Evolutionary conservation across 805 yeast genomes (phyloP).

Genomic region (Wickerhamiella australiensis): DNA sequence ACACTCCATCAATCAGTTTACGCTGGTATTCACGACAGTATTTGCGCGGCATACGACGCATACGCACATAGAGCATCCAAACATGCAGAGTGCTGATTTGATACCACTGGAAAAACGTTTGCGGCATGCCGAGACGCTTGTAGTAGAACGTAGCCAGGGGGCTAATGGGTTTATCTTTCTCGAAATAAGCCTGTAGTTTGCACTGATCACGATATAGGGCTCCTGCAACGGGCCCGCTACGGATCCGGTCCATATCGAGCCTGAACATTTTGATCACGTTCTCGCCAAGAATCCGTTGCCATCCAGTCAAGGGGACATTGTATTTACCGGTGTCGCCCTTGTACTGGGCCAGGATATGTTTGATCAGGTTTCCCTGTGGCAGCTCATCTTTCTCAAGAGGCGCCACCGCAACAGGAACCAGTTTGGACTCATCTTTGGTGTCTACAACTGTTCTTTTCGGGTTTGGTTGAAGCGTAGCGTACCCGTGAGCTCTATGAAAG

Average conservation of each 20-base stretch:
- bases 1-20: slow-evolving; percentile 76
- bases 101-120: slow-evolving; percentile 90
- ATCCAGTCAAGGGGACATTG: slow-evolving; percentile 20
- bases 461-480: slow-evolving; percentile 15
- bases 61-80: slow-evolving; percentile 87
- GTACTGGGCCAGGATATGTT: slow-evolving; percentile 25
- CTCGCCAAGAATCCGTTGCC: slow-evolving; percentile 28
- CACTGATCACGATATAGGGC: slow-evolving; percentile 76
- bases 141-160: slow-evolving; percentile 75
- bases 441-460: slow-evolving; percentile 23
- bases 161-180: slow-evolving; percentile 33
- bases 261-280: slow-evolving; percentile 36
- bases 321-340: slow-evolving; percentile 22
- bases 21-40: slow-evolving; percentile 85
- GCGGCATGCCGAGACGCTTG: slow-evolving; percentile 67
- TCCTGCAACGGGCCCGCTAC: slow-evolving; percentile 94
- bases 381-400: slow-evolving; percentile 17
- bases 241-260: slow-evolving; percentile 80
- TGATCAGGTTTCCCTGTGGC: slow-evolving; percentile 23
- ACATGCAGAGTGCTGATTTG: slow-evolving; percentile 83
- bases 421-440: slow-evolving; percentile 18
- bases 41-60: slow-evolving; percentile 91
- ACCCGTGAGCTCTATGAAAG: not conserved
- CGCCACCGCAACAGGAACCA: slow-evolving; percentile 19
- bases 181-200: slow-evolving; percentile 55